phyloP scores from a whole-genome alignment of 176 grass and related monocot genomes.

The Musa beccarii region DNA sequence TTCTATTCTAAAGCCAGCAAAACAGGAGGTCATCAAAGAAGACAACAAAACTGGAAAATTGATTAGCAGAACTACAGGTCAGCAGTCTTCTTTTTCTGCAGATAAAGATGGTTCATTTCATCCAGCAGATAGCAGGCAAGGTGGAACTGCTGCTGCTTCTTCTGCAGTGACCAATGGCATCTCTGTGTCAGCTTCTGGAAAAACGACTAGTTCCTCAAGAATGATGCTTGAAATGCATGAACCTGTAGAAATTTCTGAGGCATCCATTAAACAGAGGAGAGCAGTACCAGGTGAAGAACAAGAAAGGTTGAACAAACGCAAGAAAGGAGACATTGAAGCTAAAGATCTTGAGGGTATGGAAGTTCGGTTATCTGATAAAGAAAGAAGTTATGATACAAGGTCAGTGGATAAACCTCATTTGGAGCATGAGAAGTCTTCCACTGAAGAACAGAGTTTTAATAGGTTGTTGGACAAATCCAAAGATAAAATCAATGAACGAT shows the following conservation, averaged over 20 bases:
- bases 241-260: slow-evolving; percentile 35
- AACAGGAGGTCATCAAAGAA: slow-evolving; percentile 56
- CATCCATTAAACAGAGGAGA: slow-evolving; percentile 58
- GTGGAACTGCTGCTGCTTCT: slow-evolving; percentile 22
- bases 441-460: slow-evolving; percentile 45
- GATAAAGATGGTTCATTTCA: slow-evolving; percentile 43
- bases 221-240: slow-evolving; percentile 28
- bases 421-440: slow-evolving; percentile 53
- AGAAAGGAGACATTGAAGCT: slow-evolving; percentile 58
- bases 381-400: slow-evolving; percentile 32
- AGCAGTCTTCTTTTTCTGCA: slow-evolving; percentile 30
- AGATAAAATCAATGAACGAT: slow-evolving; percentile 57
- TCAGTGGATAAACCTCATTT: slow-evolving; percentile 37
- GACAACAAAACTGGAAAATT: slow-evolving; percentile 65
- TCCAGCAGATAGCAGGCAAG: slow-evolving; percentile 32
- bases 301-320: slow-evolving; percentile 66
- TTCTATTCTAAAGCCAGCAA: slow-evolving; percentile 48
- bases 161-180: slow-evolving; percentile 38
- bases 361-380: slow-evolving; percentile 34
- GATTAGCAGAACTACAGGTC: slow-evolving; percentile 38
- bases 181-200: slow-evolving; percentile 14
- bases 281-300: slow-evolving; percentile 43
- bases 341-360: slow-evolving; percentile 41
- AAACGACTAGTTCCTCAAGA: slow-evolving; percentile 38
- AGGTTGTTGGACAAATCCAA: slow-evolving; percentile 34